Evolutionary conservation across 495 filamentous ascomycete species (phyloP), one percentile per base, ranked within the genome.

Genomic region (Xylaria palmicola): DNA sequence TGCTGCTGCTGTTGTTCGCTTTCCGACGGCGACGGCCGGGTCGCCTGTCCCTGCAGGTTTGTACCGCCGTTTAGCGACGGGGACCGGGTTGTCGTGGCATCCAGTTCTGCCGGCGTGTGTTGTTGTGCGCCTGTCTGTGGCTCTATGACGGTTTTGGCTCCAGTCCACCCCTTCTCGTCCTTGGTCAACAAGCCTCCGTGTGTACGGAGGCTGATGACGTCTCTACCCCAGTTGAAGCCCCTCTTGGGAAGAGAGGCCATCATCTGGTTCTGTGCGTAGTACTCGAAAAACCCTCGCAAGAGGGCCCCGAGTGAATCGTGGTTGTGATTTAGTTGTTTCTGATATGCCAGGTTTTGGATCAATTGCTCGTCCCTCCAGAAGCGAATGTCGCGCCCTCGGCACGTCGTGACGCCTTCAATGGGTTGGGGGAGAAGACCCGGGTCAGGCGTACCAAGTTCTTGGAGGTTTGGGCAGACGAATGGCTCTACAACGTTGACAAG

Each of bases 401-500:
- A 86, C 6, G 56, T 71, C 1, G 73, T 66, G 12, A 69, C 70
- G 41, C 75, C 75, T 30, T 73, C 71, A n/a, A 77, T 55, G 47
- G 79, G 73, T 22, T 74, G 68, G 0, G 76, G 70, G 7, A 73
- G 63, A 9, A 79, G 65, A 57, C 74, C 65, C 36, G 74, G 70
- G 30, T 71, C 72, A 6, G 74, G 72, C n/a, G 74, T 75, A n/a
- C 76, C 76, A 9, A 83, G 69, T 6, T 76, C 66, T 70, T 94
- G 91, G 8, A 95, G 79, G 68, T 95, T 95, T 0, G 86, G 89
- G 43, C 87, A 81, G n/a, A 95, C 86, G 37, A 90, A 88, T 4
- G 91, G 91, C 34, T 82, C 73, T 13, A 83, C 88, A 54, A 94
- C 68, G 65, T 95, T 93, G 62, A 91, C 79, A 30, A 95, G 85